phyloP scores from a whole-genome alignment of 2,329 filamentous ascomycete species.

The Fusarium sp. region DNA sequence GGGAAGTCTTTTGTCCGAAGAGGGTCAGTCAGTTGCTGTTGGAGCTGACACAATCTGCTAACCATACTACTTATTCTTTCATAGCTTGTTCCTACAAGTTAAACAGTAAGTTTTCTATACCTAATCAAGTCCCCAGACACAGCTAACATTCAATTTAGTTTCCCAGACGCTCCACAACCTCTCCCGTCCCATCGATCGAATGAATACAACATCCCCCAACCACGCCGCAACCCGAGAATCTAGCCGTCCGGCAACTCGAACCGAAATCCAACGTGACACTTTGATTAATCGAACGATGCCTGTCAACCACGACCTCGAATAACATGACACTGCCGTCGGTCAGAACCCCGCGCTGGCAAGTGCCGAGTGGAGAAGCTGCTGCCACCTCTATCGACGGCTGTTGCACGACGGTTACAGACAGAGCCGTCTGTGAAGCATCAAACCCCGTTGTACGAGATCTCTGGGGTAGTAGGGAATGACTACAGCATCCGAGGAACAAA shows the following conservation, averaged over 20 bases:
- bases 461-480: constrained; percentile 16
- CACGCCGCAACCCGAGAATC: neutral
- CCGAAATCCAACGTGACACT: constrained; percentile 29
- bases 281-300: constrained; percentile 7
- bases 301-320: neutral
- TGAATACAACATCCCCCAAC: neutral
- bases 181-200: neutral
- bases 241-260: constrained; percentile 26
- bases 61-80: neutral
- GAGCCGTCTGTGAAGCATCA: constrained; percentile 22
- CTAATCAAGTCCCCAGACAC: neutral
- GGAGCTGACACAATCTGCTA: neutral
- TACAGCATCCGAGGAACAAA: constrained; percentile 27
- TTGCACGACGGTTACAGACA: constrained; percentile 27
- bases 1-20: neutral
- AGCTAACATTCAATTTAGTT: neutral
- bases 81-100: neutral
- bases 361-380: constrained; percentile 17
- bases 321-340: constrained; percentile 7
- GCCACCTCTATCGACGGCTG: constrained; percentile 6
- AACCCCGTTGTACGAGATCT: constrained; percentile 7
- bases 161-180: neutral
- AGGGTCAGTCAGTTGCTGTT: neutral
- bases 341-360: constrained; percentile 7
- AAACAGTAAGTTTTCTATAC: neutral